Evolutionary conservation across 2,329 filamentous ascomycete genomes (phyloP).

Genomic region (Diaporthe caulivora): DNA sequence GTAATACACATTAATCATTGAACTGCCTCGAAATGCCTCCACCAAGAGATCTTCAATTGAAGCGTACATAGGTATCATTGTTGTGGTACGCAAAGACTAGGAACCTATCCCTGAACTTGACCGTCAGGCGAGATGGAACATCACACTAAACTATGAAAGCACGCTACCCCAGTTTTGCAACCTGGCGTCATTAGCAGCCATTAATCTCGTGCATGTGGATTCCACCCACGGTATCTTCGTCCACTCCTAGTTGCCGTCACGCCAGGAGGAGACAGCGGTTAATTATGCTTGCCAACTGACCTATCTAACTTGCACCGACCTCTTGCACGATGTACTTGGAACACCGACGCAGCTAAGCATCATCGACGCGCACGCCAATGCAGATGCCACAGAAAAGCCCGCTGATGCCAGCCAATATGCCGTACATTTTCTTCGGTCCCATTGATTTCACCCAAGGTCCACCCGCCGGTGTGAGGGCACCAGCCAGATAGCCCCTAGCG

Average conservation of each 20-base stretch:
- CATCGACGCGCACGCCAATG: neutral
- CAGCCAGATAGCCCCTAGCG: constrained; percentile 73
- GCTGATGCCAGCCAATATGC: constrained; percentile 4
- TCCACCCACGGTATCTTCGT: too few relatives aligned
- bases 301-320: neutral
- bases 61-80: neutral
- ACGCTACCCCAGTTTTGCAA: neutral
- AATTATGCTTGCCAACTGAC: neutral
- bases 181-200: too few relatives aligned
- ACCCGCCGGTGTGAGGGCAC: constrained; percentile 44
- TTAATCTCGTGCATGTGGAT: too few relatives aligned
- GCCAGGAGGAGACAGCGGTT: neutral
- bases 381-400: neutral
- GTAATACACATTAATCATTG: too few relatives aligned
- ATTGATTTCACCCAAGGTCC: constrained; percentile 13
- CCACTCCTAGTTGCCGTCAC: neutral
- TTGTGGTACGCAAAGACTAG: neutral
- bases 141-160: neutral
- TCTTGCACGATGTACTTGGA: constrained; percentile 29
- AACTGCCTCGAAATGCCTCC: too few relatives aligned
- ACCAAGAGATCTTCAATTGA: neutral
- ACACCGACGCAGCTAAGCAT: constrained; percentile 13
- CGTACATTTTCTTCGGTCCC: constrained; percentile 24
- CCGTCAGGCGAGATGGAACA: neutral
- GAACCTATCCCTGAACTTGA: neutral